phyloP scores from a whole-genome alignment of 371 early-diverging fungal species.

The Rhizopus microsporus region DNA sequence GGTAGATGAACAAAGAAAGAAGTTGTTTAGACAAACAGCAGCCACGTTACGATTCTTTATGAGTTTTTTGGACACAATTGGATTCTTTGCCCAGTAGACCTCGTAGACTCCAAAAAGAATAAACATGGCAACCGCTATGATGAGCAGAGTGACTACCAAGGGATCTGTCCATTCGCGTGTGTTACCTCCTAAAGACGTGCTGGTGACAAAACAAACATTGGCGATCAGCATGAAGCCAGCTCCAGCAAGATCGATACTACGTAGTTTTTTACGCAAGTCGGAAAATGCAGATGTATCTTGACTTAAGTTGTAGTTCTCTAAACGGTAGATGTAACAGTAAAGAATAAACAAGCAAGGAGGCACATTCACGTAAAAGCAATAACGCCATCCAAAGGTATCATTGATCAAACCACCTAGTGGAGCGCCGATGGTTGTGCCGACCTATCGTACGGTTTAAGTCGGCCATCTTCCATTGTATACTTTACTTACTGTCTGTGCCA shows the following conservation, averaged over 20 bases:
- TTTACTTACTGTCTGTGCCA: constrained; percentile 38
- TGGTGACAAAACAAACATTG: constrained; percentile 57
- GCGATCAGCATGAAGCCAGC: constrained; percentile 46
- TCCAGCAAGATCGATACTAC: constrained; percentile 65
- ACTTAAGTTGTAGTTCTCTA: constrained; percentile 34
- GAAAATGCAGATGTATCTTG: constrained; percentile 7
- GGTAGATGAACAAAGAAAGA: constrained; percentile 36
- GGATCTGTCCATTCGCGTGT: constrained; percentile 63
- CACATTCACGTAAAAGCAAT: constrained; percentile 76
- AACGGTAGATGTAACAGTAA: constrained; percentile 24
- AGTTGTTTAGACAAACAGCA: constrained; percentile 33
- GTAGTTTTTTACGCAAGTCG: constrained; percentile 25
- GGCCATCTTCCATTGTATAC: not conserved
- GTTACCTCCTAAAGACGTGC: constrained; percentile 63
- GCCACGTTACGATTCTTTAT: constrained; percentile 37
- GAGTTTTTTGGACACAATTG: constrained; percentile 55
- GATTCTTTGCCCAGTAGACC: constrained; percentile 58
- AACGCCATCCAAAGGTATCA: constrained; percentile 61
- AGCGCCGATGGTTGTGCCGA: constrained; percentile 40
- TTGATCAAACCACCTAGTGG: constrained; percentile 57
- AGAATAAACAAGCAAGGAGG: constrained; percentile 60
- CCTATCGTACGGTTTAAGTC: constrained; percentile 5
- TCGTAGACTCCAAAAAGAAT: constrained; percentile 56
- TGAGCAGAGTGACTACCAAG: constrained; percentile 50
- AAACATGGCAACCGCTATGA: constrained; percentile 43